Evolutionary conservation across 306 rosid genomes (phyloP), one percentile per base, ranked within the genome.

Genomic region (Medicago arabica): DNA sequence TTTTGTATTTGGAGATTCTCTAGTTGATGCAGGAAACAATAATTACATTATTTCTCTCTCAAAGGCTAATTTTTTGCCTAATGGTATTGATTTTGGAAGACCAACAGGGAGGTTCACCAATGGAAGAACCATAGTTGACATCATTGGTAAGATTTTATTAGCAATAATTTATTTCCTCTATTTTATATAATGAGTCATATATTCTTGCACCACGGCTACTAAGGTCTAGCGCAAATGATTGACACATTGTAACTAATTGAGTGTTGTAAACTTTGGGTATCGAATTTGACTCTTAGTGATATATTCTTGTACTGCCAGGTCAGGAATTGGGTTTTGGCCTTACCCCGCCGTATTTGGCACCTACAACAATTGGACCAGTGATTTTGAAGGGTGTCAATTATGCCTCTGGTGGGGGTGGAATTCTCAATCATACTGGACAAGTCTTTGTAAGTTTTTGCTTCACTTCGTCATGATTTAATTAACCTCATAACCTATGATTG

Each of bases 61-160:
- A 40, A 87, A 78, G 83, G 94, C 92, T 19, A 76, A 88, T 58
- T 84, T 43, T 69, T 13, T 54, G 9, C 97, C 97, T 7, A 81
- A 83, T 44, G 96, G 93, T 10, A 84, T 92, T 50, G 92, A 92
- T 87, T 86, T 88, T 36, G 94, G 94, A 59, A 41, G 5, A 69
- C 96, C 96, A 15, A 90, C 92, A 0, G 92, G 98, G 13, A 61
- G 94, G 60, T 92, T 67, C 82, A 90, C 94, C n/a, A 90, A 90
- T 75, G 92, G 92, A 69, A 86, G 92, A 88, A 92, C 94, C 60
- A 77, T 85, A 25, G 40, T 75, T 7, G 92, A 92, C 74, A 84
- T 92, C 47, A 15, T 87, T 76, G 92, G 97, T 78, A 81, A 83
- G 84, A 70, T n/a, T n/a, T 39, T 67, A 40, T 13, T 12, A n/a